These are phyloP conservation scores for Recurvomyces mirabilis DNA, from an alignment of 495 filamentous ascomycete species.

Conservation along the genomic window DNA sequence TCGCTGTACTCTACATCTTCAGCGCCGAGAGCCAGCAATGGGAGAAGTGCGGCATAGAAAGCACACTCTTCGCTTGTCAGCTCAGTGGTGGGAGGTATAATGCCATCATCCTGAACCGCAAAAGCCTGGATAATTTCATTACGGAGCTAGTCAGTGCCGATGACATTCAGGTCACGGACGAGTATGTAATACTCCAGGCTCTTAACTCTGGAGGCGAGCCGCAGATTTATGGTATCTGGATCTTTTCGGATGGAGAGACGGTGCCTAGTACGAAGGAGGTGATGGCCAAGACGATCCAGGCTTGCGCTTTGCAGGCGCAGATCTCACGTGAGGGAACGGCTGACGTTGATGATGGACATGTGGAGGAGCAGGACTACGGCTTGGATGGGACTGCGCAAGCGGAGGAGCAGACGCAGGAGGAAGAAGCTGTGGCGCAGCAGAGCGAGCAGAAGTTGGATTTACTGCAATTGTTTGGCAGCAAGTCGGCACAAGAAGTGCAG, in stretches of 20 bases:
- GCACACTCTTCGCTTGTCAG: constrained; percentile 70
- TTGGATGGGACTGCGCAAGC: constrained; percentile 5
- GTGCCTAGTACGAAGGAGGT: constrained; percentile 37
- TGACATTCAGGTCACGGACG: constrained; percentile 49
- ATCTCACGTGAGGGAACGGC: constrained; percentile 36
- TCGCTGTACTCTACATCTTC: constrained; percentile 71
- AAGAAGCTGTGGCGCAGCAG: constrained; percentile 5
- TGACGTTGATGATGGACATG: constrained; percentile 20
- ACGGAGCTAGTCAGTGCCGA: constrained; percentile 39
- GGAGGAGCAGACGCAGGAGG: constrained; percentile 8
- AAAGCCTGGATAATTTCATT: constrained; percentile 49
- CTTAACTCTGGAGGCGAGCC: constrained; percentile 19
- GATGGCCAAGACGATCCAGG: constrained; percentile 43
- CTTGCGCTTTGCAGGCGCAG: constrained; percentile 43
- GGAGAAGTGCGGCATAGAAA: constrained; percentile 70
- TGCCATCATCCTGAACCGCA: constrained; percentile 51
- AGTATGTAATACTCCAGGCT: constrained; percentile 49
- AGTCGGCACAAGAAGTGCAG: neutral
- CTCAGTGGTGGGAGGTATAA: constrained; percentile 34
- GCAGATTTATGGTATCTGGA: constrained; percentile 51
- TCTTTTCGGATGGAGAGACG: constrained; percentile 40
- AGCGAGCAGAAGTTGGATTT: constrained; percentile 12
- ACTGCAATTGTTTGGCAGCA: constrained; percentile 11
- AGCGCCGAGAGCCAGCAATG: constrained; percentile 47
- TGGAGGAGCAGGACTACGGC: constrained; percentile 20